phyloP scores from a whole-genome alignment of 2,329 filamentous ascomycete genomes.

The Fusarium sp. region DNA sequence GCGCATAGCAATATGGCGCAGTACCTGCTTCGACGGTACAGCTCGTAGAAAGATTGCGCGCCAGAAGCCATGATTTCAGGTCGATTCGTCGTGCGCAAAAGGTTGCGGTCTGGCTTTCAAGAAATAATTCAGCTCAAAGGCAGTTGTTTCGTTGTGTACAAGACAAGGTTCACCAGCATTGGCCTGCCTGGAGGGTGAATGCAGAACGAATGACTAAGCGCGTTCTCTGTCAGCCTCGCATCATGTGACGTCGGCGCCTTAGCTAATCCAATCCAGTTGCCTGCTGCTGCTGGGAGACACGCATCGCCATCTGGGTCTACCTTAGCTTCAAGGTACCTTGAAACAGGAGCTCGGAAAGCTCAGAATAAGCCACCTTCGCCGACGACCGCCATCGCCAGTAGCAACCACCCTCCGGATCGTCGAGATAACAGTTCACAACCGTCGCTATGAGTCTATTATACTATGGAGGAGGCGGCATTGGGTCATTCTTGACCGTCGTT shows the following conservation, averaged over 20 bases:
- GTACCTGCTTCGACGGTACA: slow-evolving; percentile 98
- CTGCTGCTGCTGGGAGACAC: slow-evolving; percentile 35
- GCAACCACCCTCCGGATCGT: slow-evolving; percentile 28
- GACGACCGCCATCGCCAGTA: slow-evolving; percentile 35
- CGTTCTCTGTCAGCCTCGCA: slow-evolving; percentile 33
- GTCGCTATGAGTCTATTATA: slow-evolving; percentile 73
- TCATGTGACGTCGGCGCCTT: slow-evolving; percentile 50
- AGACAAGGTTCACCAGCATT: slow-evolving; percentile 27
- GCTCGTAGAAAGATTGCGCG: slow-evolving; percentile 80
- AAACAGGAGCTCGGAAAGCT: slow-evolving; percentile 46
- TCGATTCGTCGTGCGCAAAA: not conserved
- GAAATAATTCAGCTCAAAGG: slow-evolving; percentile 4
- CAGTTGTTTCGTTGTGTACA: slow-evolving; percentile 17
- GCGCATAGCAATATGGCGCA: slow-evolving; percentile 43
- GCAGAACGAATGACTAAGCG: slow-evolving; percentile 42
- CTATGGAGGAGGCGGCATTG: slow-evolving; percentile 75
- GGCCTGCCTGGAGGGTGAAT: slow-evolving; percentile 23
- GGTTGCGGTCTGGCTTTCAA: not conserved
- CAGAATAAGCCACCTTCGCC: slow-evolving; percentile 34
- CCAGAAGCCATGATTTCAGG: slow-evolving; percentile 56
- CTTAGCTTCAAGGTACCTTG: slow-evolving; percentile 39
- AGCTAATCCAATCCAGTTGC: slow-evolving; percentile 33
- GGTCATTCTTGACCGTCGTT: slow-evolving; percentile 74
- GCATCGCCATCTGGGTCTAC: slow-evolving; percentile 38
- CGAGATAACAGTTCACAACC: slow-evolving; percentile 40